Base-by-base conservation (phyloP, 2,329 filamentous ascomycete species). In the Hypoxylon sp. region DNA sequence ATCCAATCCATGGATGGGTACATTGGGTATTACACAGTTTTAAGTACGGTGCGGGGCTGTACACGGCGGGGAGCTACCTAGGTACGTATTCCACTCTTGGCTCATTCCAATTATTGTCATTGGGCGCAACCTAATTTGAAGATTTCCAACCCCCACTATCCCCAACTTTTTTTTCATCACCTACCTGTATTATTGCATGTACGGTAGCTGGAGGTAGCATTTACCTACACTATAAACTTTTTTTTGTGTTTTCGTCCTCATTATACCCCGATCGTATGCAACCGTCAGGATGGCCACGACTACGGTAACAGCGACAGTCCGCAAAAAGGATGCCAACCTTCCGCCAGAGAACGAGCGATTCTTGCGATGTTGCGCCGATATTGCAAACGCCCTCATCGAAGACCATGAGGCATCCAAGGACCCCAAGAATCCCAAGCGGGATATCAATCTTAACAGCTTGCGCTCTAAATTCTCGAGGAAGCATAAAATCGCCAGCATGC, bases 281-380 rank as follows among this genome's bases (percentile, higher is more conserved):
- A 56, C 3, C 14, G n/a, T 29, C 44, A 79, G 78, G 54, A 83
- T 82, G 58, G 82, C 78, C 69, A 94, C 94, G 84, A 91, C 91
- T 51, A 83, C 81, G 68, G 89, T 92, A 85, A 89, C 91, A 72
- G 90, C 86, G 44, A 82, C 84, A 69, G 85, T 88, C 44, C 92
- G 90, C 74, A 96, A 93, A 81, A 91, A 86, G 76, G 80, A 88
- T 75, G 83, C 87, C 73, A 93, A 94, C 74, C 86, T 97, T 11
- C 88, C 94, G 1, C 93, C 96, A 26, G 96, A 99, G 82, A 97
- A 94, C 81, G 96, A 99, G 83, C 91, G 96, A 57, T 98, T 93
- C 80, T 88, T 98, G 80, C 90, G 94, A 80, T 96, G 94, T 75
- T 99, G 97, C 81, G 94, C 95, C 70, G 97, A 99, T 75, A 94